Conservation (phyloP, 306 rosid species). For the Vicia sativa region DNA sequence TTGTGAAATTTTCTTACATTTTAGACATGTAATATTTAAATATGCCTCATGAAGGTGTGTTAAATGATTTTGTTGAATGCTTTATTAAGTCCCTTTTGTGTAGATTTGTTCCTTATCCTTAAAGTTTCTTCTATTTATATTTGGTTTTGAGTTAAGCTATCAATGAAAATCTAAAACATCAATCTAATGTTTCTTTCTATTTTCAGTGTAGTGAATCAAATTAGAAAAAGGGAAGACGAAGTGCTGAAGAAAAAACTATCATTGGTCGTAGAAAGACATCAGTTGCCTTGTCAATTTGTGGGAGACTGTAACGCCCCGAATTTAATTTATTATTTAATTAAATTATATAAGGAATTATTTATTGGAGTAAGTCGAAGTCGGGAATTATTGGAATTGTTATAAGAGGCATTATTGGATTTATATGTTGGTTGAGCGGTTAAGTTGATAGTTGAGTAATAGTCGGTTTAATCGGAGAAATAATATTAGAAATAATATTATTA, state of each 20-base stretch:
- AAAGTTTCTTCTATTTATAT: slow-evolving; percentile 8
- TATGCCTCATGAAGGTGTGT: slow-evolving; percentile 3
- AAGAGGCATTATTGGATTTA: too few species aligned
- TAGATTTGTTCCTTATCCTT: slow-evolving; percentile 5
- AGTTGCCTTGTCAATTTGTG: not conserved
- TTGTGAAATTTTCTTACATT: slow-evolving; percentile 11
- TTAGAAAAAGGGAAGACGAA: not conserved
- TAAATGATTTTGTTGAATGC: slow-evolving; percentile 21
- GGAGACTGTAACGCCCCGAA: too few species aligned
- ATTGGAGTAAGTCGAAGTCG: too few species aligned
- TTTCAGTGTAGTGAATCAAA: not conserved
- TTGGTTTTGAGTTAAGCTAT: not conserved
- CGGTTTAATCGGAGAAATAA: too few species aligned
- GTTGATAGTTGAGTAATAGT: too few species aligned
- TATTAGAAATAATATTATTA: too few species aligned
- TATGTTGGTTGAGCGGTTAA: too few species aligned
- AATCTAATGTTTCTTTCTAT: slow-evolving; percentile 32
- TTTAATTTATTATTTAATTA: too few species aligned
- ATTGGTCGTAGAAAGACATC: not conserved
- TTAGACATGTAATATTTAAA: slow-evolving; percentile 14
- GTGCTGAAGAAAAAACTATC: not conserved
- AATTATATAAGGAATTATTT: too few species aligned
- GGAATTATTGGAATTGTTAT: too few species aligned
- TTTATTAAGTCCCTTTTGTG: slow-evolving; percentile 1
- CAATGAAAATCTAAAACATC: not conserved